These are phyloP conservation scores for Aspergillus neoniger DNA, from an alignment of 2,329 filamentous ascomycete genomes.

Conservation along the genomic window DNA sequence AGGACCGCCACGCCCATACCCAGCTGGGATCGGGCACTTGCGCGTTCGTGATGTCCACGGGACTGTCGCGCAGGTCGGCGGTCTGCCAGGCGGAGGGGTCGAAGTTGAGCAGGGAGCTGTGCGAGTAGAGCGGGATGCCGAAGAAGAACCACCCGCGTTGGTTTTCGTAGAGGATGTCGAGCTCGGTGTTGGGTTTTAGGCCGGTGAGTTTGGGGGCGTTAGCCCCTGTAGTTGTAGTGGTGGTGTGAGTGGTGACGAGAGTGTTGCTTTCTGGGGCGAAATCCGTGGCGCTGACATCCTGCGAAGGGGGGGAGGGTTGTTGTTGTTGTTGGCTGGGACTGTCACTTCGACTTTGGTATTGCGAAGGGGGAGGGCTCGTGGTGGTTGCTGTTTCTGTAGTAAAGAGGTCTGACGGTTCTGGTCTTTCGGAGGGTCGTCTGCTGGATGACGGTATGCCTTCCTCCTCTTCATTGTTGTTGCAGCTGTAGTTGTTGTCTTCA, in stretches of 20 bases:
- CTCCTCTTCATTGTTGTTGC: conserved; percentile 7
- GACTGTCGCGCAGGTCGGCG: conserved; percentile 55
- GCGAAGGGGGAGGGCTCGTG: neutral
- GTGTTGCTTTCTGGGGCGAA: conserved; percentile 10
- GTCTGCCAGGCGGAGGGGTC: conserved; percentile 90
- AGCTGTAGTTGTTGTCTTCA: conserved; percentile 19
- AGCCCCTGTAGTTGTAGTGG: conserved; percentile 2
- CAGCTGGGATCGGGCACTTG: conserved; percentile 93
- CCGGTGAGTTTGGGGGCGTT: conserved; percentile 15
- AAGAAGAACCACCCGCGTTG: conserved; percentile 89
- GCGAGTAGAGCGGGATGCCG: conserved; percentile 85
- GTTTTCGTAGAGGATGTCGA: conserved; percentile 95
- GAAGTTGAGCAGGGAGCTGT: conserved; percentile 77
- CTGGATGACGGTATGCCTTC: neutral
- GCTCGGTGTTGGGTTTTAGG: conserved; percentile 47
- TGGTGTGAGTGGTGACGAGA: conserved; percentile 2
- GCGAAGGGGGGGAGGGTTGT: neutral
- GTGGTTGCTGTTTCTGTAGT: neutral
- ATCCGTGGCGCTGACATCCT: conserved; percentile 20
- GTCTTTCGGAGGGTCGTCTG: conserved; percentile 12
- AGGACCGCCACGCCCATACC: conserved; percentile 79
- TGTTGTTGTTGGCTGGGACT: neutral
- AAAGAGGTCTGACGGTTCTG: conserved; percentile 7
- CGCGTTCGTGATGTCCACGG: conserved; percentile 76
- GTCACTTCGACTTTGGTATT: no score